Evolutionary conservation across 163 green algal genomes (phyloP), one percentile per base, ranked within the genome.

Genomic region (Trebouxia gelatinosa): DNA sequence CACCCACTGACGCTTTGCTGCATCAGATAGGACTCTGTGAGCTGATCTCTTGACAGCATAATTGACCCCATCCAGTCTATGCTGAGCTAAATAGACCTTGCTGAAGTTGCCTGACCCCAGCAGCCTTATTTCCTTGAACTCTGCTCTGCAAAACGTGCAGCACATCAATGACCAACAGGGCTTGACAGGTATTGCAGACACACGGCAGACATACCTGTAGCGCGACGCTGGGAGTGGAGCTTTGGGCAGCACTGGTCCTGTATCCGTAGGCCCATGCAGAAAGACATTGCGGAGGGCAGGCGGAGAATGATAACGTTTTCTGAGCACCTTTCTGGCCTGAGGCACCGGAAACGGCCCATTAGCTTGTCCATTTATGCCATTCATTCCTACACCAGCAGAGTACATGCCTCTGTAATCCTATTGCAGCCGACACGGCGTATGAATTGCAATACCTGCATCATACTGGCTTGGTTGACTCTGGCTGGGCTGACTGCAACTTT

Each of bases 31-130:
- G 3, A 92, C 80, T 21, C 87, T 85, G 19, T 70, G 82, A 40
- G 75, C 78, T 32, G 81, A 92, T 40, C 89, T 90, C 83, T 97
- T 97, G 19, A 97, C 72, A 0, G 93, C 93, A 70, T 96, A 97
- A 57, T 89, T 81, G 7, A 85, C 80, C 37, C 93, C 93, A 51
- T 93, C 91, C 21, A 95, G 71, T 23, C 91, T 85, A 82, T 95
- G 86, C 37, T 86, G 83, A 35, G 80, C 90, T 0, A 84, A 75
- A 72, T 88, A 93, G 23, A 97, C 93, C 11, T 86, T 88, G 83
- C 83, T 90, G 88, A 95, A 97, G 65, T 85, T 91, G 65, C 93
- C 93, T 70, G 88, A 81, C n/a, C 93, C 93, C 31, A 97, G 77
- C 59, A 91, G 74, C 26, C 85, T 81, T 11, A 93, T 82, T 75